Evolutionary conservation across 495 filamentous ascomycete genomes (phyloP).

Genomic region (Lophium mytilinum): DNA sequence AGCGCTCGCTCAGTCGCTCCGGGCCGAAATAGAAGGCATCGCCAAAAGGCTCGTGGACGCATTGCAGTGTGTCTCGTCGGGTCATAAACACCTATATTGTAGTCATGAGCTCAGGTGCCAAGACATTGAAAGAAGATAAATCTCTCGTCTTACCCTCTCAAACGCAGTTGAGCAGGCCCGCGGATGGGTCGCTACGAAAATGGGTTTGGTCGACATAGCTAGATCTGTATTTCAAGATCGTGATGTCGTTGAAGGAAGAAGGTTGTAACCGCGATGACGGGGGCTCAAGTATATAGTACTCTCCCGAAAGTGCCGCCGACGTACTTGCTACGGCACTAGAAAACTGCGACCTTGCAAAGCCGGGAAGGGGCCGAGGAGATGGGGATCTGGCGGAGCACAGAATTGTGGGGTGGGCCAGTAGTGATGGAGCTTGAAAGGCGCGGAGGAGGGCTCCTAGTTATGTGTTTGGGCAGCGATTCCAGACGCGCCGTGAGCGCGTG

Average conservation of each 20-base stretch:
- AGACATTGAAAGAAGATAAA: neutral
- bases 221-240: conserved; percentile 22
- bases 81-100: conserved; percentile 85
- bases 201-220: conserved; percentile 64
- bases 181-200: conserved; percentile 91
- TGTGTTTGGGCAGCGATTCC: too few species aligned
- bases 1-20: conserved; percentile 71
- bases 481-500: too few species aligned
- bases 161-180: conserved; percentile 92
- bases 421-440: too few species aligned
- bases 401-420: neutral
- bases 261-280: neutral
- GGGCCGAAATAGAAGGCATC: conserved; percentile 95
- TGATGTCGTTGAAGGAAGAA: neutral
- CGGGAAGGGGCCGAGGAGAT: neutral
- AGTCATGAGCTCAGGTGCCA: conserved; percentile 4
- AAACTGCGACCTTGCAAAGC: conserved; percentile 5
- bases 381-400: neutral
- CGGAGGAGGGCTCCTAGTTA: too few species aligned
- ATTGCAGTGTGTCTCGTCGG: conserved; percentile 64
- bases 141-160: conserved; percentile 59
- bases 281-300: neutral
- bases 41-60: conserved; percentile 91
- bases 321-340: neutral
- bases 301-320: neutral